A percentile compares a stretch with the other conserved stretches of the same genome.
These are phyloP conservation scores for Carex sylvatica DNA, from an alignment of 202 grass and related monocot species.

Conservation along the genomic window DNA sequence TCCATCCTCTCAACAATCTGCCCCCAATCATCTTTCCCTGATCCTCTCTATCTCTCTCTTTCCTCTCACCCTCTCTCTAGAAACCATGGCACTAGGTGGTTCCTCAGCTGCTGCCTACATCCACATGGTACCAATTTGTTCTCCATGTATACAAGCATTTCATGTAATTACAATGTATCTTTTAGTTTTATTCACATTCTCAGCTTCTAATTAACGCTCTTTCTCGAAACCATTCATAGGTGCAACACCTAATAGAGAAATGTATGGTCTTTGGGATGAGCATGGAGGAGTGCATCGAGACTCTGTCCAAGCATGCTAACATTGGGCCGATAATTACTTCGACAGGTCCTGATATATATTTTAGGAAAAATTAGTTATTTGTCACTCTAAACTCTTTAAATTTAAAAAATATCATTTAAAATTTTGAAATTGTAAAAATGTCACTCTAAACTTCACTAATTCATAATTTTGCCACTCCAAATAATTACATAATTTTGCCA, in stretches of 20 bases:
- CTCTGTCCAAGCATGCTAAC: conserved; percentile 60
- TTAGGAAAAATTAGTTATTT: too few species aligned
- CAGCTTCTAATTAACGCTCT: background rate
- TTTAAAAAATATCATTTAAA: too few species aligned
- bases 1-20: background rate
- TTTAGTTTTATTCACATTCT: background rate
- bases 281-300: conserved; percentile 90
- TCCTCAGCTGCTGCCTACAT: conserved; percentile 66
- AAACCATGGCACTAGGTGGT: conserved; percentile 46
- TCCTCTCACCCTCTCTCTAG: background rate
- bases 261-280: conserved; percentile 82
- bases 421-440: too few species aligned
- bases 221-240: conserved; percentile 24
- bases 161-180: background rate
- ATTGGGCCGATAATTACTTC: conserved; percentile 62
- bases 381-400: too few species aligned
- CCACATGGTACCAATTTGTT: conserved; percentile 41
- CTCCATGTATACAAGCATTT: background rate
- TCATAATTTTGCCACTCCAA: too few species aligned
- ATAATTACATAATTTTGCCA: too few species aligned
- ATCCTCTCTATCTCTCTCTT: conserved; percentile 38
- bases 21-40: background rate
- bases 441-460: too few species aligned
- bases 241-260: conserved; percentile 82
- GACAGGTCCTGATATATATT: conserved; percentile 40